Percentiles rank a stretch among this genome's conserved stretches.
These are phyloP conservation scores for Blastobotrys aristatus DNA, from an alignment of 1,139 yeast species.

Conservation along the genomic window DNA sequence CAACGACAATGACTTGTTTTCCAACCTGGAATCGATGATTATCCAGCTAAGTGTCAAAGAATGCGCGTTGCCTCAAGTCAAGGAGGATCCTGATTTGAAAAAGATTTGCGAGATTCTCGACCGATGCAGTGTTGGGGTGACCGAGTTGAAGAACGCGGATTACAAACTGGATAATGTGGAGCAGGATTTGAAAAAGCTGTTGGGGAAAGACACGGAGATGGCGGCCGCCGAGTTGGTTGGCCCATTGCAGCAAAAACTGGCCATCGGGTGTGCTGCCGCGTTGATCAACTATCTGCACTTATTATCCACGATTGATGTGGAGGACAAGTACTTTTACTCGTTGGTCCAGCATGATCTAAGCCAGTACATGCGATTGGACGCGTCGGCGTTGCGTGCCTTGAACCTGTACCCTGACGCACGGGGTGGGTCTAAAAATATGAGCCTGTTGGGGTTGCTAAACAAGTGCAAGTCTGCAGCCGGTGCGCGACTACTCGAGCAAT, in stretches of 20 bases:
- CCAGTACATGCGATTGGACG: conserved; percentile 81
- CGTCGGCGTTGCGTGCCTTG: conserved; percentile 83
- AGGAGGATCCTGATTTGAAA: conserved; percentile 38
- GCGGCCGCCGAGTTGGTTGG: conserved; percentile 50
- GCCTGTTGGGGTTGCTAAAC: conserved; percentile 77
- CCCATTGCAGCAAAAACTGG: conserved; percentile 44
- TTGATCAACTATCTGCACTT: conserved; percentile 60
- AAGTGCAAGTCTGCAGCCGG: conserved; percentile 87
- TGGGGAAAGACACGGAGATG: conserved; percentile 47
- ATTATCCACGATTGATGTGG: conserved; percentile 49
- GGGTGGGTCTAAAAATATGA: conserved; percentile 49
- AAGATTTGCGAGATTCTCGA: conserved; percentile 51
- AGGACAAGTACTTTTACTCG: conserved; percentile 41
- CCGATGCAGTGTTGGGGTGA: conserved; percentile 68
- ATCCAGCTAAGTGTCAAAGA: conserved; percentile 90
- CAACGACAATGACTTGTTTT: conserved; percentile 78
- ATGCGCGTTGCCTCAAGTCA: conserved; percentile 54
- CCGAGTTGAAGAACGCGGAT: conserved; percentile 52
- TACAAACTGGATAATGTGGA: conserved; percentile 63
- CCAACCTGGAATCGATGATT: conserved; percentile 77
- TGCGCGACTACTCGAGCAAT: conserved; percentile 75
- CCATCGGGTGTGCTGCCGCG: conserved; percentile 55
- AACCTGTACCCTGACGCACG: conserved; percentile 68
- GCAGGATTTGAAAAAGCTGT: conserved; percentile 62
- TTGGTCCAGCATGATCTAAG: conserved; percentile 65